Evolutionary conservation across 2,329 filamentous ascomycete genomes (phyloP), one percentile per base, ranked within the genome.

Genomic region (Raffaelea arxii): DNA sequence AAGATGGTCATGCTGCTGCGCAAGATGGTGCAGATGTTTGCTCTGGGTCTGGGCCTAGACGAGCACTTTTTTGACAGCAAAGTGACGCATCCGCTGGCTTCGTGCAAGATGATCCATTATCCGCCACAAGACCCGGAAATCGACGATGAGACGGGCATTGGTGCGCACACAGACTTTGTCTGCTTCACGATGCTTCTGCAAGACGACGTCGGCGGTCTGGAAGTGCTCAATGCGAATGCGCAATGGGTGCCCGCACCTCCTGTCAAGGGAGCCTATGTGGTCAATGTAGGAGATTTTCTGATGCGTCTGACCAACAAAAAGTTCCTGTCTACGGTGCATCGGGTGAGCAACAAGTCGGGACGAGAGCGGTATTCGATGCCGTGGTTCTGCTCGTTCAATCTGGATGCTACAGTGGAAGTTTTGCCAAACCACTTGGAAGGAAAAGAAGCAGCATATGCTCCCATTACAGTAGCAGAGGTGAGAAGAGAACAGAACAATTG

Each of bases 61-160:
- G 49, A 52, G 49, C 35, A 45, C 36, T 24, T 25, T 18, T 49
- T 46, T 19, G 47, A 46, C 35, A 18, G 19, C 12, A 46, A 49
- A 25, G 43, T 49, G 19, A 49, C 47, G 10, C 43, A 46, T 19
- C 47, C 47, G 18, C 43, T 49, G 5, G 47, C 43, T 10, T 49
- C 47, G 22, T 46, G 43, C 47, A 49, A 46, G 24, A 43, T 49
- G 47, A 46, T 46, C 6, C 47, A 49, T 22, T 49, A 49, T 25
- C 43, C 43, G 14, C 43, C 47, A 3, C 37, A 41, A 23, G 46
- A 45, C 18, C 42, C 42, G 11, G 32, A 35, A 4, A 25, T 19
- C 9, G 25, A 46, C 18, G 46, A 50, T 30, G 46, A 45, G 41
- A 51, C 43, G 6, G 43, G 47, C 24, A 46, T 49, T 19, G 47